Percentiles rank a stretch among this genome's conserved stretches.
Conservation (phyloP, 768 basidiomycete species). For the Exidia glandulosa region DNA sequence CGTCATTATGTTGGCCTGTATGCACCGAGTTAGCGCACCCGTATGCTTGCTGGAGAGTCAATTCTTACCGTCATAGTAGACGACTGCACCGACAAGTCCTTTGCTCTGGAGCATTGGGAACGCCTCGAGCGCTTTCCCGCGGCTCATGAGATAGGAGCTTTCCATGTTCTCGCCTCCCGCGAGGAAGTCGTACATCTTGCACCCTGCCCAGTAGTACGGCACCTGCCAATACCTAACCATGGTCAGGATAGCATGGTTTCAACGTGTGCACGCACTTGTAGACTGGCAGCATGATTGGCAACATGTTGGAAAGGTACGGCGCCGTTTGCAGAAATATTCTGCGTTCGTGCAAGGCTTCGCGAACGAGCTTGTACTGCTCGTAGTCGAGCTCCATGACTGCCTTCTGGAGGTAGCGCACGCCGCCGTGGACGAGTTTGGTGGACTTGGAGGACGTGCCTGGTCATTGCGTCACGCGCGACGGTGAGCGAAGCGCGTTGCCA, state of each 20-base stretch:
- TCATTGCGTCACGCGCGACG: background rate
- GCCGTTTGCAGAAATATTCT: constrained; percentile 91
- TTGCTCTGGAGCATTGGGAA: constrained; percentile 95
- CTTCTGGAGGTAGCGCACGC: constrained; percentile 95
- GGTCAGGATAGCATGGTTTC: constrained; percentile 5
- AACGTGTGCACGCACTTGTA: constrained; percentile 55
- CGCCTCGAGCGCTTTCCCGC: constrained; percentile 82
- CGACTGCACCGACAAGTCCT: constrained; percentile 86
- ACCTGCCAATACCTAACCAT: constrained; percentile 78
- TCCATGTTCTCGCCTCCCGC: constrained; percentile 98
- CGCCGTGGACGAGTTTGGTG: constrained; percentile 96
- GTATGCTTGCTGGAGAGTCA: background rate
- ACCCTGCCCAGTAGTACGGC: constrained; percentile 91
- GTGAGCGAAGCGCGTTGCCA: background rate
- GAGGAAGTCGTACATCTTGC: constrained; percentile 91
- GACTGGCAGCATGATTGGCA: constrained; percentile 95
- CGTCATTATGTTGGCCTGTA: constrained; percentile 93
- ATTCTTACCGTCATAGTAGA: constrained; percentile 86
- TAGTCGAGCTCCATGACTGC: constrained; percentile 93
- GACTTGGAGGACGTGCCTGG: constrained; percentile 92
- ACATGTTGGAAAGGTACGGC: constrained; percentile 82
- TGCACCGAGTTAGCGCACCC: background rate
- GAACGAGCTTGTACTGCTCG: constrained; percentile 91
- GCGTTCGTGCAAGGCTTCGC: constrained; percentile 89
- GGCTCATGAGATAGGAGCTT: constrained; percentile 87